phyloP scores from a whole-genome alignment of 2,329 filamentous ascomycete species.

The Neonectria ditissima region DNA sequence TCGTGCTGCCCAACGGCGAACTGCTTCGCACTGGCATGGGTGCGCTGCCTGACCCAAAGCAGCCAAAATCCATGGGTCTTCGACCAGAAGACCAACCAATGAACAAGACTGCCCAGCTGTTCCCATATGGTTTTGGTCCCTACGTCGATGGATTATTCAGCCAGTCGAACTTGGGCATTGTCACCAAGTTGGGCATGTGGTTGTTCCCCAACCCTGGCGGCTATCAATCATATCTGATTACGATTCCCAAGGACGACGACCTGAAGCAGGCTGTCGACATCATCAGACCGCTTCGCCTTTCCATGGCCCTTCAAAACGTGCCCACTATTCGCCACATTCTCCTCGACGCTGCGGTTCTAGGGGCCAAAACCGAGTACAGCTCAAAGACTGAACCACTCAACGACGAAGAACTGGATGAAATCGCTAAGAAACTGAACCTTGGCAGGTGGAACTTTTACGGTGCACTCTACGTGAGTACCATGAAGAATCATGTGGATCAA shows the following conservation, averaged over 20 bases:
- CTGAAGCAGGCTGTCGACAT: conserved; percentile 38
- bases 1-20: conserved; percentile 20
- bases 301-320: conserved; percentile 39
- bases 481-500: no score
- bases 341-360: conserved; percentile 37
- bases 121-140: conserved; percentile 26
- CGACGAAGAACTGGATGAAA: conserved; percentile 28
- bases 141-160: conserved; percentile 23
- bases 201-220: conserved; percentile 25
- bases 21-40: conserved; percentile 27
- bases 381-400: conserved; percentile 22
- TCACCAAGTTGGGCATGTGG: conserved; percentile 24
- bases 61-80: conserved; percentile 3
- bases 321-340: conserved; percentile 36
- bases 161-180: conserved; percentile 21
- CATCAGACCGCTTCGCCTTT: conserved; percentile 34
- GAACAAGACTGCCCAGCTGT: conserved; percentile 24
- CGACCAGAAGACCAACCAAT: conserved; percentile 19
- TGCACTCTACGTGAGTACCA: conserved; percentile 27
- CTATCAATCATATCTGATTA: conserved; percentile 38
- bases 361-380: conserved; percentile 18
- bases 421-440: conserved; percentile 35
- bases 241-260: conserved; percentile 35
- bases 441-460: conserved; percentile 42
- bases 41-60: conserved; percentile 15